Conservation (phyloP, 345 rosid species). For the Jatropha curcas region DNA sequence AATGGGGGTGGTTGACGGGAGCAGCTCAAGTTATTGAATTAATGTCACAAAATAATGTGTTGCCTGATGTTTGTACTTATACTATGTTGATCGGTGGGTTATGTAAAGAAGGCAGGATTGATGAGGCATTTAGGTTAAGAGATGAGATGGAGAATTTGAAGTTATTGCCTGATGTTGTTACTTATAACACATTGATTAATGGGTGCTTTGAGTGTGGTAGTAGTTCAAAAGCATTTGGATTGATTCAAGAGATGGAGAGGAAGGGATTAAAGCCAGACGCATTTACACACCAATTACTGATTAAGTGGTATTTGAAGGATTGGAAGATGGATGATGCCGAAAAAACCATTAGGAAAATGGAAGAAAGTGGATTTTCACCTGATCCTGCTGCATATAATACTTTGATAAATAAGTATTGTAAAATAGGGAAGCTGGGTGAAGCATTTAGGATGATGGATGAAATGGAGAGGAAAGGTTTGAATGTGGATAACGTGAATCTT, state of each 20-base stretch:
- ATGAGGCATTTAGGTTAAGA: constrained; percentile 65
- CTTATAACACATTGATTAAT: constrained; percentile 75
- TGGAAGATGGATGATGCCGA: constrained; percentile 67
- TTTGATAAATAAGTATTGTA: constrained; percentile 61
- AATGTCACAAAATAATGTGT: constrained; percentile 56
- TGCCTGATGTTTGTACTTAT: constrained; percentile 69
- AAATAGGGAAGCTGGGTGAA: constrained; percentile 56
- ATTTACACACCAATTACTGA: constrained; percentile 57
- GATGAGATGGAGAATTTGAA: constrained; percentile 67
- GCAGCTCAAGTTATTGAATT: constrained; percentile 62
- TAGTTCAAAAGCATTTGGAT: constrained; percentile 47
- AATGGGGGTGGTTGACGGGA: constrained; percentile 68
- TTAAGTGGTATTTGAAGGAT: constrained; percentile 76
- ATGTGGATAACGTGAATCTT: constrained; percentile 56
- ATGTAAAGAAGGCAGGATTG: constrained; percentile 53
- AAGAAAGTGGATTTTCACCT: constrained; percentile 59
- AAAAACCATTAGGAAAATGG: constrained; percentile 34
- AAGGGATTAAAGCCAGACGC: constrained; percentile 56
- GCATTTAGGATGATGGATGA: constrained; percentile 71
- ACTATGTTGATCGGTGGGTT: constrained; percentile 67
- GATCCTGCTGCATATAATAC: constrained; percentile 73
- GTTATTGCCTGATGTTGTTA: constrained; percentile 54
- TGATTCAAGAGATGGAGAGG: constrained; percentile 63
- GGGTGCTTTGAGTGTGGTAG: constrained; percentile 59
- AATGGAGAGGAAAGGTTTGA: constrained; percentile 67